Base-by-base conservation (phyloP, 108 stramenopile genomes). In the Cyclotella choctawhatcheeana region DNA sequence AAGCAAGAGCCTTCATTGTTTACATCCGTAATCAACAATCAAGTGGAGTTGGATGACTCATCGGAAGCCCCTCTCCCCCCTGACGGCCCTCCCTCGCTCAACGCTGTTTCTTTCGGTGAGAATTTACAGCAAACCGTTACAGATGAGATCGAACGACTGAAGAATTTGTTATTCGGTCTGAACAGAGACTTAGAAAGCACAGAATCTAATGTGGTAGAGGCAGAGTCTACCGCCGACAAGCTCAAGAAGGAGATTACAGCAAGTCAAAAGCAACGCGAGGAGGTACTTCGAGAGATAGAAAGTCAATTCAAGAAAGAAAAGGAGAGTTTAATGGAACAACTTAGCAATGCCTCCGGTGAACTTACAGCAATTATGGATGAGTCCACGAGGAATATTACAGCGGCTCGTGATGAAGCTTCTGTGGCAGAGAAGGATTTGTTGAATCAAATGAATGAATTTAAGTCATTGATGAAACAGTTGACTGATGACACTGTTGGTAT, bases 241-340 rank as follows among this genome's bases (percentile, higher is more conserved):
- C 54, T 69, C 34, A 84, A 77, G 31, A 81, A 67, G 44, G 88
- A 87, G 10, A 74, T 84, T 24, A 61, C 84, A 53, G 74, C 30
- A 7, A 76, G 71, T 24, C 77, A 74, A 24, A 32, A 33, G 25
- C 68, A 76, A 25, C 86, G 87, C 45, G 77, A 75, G 3, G 67
- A 64, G 14, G 77, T 63, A 16, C 61, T 89, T 34, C 70, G 85
- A 37, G 44, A 55, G 0, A 91, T 91, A 79, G 73, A 81, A 67
- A 25, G 66, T 52, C 79, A 91, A 85, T 77, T 81, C 82, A 59
- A 47, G 43, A 35, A 27, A 54, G 72, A 50, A 37, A 52, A 50
- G 51, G 17, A 45, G 20, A 37, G 31, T 64, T 55, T 54, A 22
- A 32, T 24, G 12, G 34, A 48, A 3, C 68, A 77, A 55, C 45